Conservation (phyloP, 495 filamentous ascomycete genomes). For the Margaritispora aquatica region DNA sequence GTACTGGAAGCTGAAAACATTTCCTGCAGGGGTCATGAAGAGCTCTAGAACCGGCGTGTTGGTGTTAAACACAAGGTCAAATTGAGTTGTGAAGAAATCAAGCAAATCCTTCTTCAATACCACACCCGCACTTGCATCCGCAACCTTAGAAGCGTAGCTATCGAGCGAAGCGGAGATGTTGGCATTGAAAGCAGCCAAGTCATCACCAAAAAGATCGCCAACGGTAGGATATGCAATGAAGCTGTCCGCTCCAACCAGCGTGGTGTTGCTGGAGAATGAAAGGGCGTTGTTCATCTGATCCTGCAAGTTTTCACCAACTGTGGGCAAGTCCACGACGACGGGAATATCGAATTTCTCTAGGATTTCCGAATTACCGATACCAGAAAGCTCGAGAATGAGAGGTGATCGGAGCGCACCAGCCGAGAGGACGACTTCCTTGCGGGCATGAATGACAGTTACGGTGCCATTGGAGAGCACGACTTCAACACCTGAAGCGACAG, state of each 20-base stretch:
- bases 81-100: background rate
- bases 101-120: background rate
- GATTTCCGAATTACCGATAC: constrained; percentile 23
- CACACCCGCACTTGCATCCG: background rate
- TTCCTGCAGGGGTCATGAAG: background rate
- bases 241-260: background rate
- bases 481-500: constrained; percentile 1
- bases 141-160: background rate
- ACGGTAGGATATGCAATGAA: background rate
- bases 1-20: background rate
- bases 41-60: background rate
- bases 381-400: constrained; percentile 17
- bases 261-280: background rate
- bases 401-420: constrained; percentile 14
- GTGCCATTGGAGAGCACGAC: background rate
- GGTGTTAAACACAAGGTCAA: background rate
- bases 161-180: background rate
- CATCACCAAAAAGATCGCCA: background rate
- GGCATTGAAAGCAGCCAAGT: background rate
- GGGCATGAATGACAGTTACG: background rate
- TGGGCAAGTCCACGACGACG: constrained; percentile 47
- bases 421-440: constrained; percentile 14
- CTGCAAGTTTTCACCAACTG: constrained; percentile 57
- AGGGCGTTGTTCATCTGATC: background rate
- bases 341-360: constrained; percentile 41